These are phyloP conservation scores for Suillus plorans DNA, from an alignment of 768 basidiomycete species.

Conservation along the genomic window DNA sequence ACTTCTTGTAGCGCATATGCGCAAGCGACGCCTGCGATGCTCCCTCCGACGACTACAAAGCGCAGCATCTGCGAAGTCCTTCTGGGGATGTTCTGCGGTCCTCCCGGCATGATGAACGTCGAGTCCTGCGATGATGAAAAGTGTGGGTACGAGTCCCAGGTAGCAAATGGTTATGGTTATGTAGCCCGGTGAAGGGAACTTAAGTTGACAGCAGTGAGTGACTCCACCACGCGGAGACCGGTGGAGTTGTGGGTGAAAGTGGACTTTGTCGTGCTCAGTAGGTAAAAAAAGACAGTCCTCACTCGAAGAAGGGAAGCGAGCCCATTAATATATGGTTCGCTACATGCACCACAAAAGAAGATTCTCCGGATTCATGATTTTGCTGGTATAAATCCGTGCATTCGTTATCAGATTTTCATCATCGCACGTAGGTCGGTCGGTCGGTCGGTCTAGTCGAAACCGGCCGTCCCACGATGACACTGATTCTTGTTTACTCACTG, in stretches of 20 bases:
- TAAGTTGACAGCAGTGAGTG: not conserved
- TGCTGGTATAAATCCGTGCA: not conserved
- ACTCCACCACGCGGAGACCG: not conserved
- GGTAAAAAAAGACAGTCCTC: not conserved
- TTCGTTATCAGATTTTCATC: not conserved
- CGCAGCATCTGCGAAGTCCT: constrained; percentile 17
- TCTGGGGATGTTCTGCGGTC: constrained; percentile 5
- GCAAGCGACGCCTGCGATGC: constrained; percentile 52
- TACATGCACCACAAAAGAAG: not conserved
- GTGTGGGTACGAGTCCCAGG: not conserved
- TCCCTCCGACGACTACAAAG: constrained; percentile 26
- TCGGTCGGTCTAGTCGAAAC: not conserved
- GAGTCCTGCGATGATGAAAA: not conserved
- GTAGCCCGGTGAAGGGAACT: not conserved
- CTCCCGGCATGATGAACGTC: constrained; percentile 12
- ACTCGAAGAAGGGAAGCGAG: not conserved
- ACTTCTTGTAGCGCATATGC: constrained; percentile 52
- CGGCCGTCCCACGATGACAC: not conserved
- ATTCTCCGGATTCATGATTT: not conserved
- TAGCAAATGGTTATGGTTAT: not conserved
- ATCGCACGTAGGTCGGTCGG: not conserved
- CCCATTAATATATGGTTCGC: not conserved
- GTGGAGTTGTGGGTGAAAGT: not conserved
- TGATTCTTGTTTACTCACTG: not conserved
- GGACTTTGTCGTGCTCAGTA: not conserved